Evolutionary conservation across 768 basidiomycete species (phyloP), one percentile per base, ranked within the genome.

Genomic region (Termitomyces sp.): DNA sequence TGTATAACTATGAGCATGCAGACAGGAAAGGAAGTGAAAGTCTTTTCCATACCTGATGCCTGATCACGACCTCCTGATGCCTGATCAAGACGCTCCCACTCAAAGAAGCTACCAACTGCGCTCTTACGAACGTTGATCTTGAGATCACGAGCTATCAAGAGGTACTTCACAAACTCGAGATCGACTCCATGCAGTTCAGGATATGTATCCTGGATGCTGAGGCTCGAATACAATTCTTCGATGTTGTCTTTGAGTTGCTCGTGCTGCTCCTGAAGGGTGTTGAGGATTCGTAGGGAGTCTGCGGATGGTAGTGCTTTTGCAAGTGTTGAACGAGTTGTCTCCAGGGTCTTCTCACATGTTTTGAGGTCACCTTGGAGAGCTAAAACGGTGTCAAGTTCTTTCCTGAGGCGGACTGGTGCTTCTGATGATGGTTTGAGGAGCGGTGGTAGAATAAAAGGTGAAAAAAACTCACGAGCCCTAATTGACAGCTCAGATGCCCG

Each of bases 401-500:
- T 44, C n/a, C 20, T n/a, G 42, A 44, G 42, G 42, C 42, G 9
- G 9, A 44, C 60, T 1, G 73, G 73, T 0, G 71, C 70, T 63
- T 75, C 74, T 28, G 28, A 4, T 28, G 4, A 2, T 28, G 28
- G 28, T 28, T 28, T 2, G 2, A 28, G 4, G 4, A 28, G 28
- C 2, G 4, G 28, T 28, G 4, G 28, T 4, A 4, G 28, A 28
- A 28, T 2, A 2, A 28, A 4, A 28, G 28, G 2, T 28, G 28
- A 28, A 4, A 32, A 32, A 42, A 33, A 73, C 77, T 56, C 67
- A 78, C 71, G 63, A 2, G 68, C 48, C 2, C 61, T 61, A 5
- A 72, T 16, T 0, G 74, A 74, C 3, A 71, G 62, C 59, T 79
- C 75, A 0, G 70, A 66, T 3, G 45, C 60, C 53, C 65, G 63